Evolutionary conservation across 306 rosid species (phyloP), one percentile per base, ranked within the genome.

Genomic region (Malus fusca): DNA sequence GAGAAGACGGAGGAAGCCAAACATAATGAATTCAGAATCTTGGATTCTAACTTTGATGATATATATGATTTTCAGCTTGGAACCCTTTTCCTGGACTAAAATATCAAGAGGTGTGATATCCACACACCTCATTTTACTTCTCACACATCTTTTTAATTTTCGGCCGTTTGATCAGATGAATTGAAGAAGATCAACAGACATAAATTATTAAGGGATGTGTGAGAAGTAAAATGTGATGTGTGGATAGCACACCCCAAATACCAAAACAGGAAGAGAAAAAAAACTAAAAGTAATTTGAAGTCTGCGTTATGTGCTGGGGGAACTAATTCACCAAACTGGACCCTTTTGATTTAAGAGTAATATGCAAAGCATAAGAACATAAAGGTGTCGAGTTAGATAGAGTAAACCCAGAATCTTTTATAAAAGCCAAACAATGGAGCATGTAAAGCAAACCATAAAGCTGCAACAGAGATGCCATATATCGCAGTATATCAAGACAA

Each of bases 301-400:
- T 67, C 59, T 76, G 75, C 79, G 84, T 72, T 77, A 72, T 75
- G 73, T 81, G 89, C 79, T 53, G 66, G 82, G 84, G 88, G 83
- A 84, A 77, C 90, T 82, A 77, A 84, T 77, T 86, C 87, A 83
- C 77, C 75, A 72, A 82, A 84, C 73, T 88, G 83, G 8, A 48
- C 55, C 55, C 55, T 15, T 48, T 15, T 48, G 55, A 21, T 48
- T 13, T 48, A 48, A 5, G 21, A 1, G 8, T 48, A 15, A 15
- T 5, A 48, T 4, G 55, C 69, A 78, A 68, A 81, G 85, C 83
- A 84, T 82, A 81, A 75, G 77, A 82, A 75, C 30, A 64, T 75
- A 81, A 81, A 84, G 75, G 66, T 77, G 52, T 3, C 11, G 7
- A 60, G 37, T 60, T 23, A 10, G 85, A 80, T 80, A 66, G 60